phyloP scores from a whole-genome alignment of 2,329 filamentous ascomycete species.

The Phialemoniopsis sp. region DNA sequence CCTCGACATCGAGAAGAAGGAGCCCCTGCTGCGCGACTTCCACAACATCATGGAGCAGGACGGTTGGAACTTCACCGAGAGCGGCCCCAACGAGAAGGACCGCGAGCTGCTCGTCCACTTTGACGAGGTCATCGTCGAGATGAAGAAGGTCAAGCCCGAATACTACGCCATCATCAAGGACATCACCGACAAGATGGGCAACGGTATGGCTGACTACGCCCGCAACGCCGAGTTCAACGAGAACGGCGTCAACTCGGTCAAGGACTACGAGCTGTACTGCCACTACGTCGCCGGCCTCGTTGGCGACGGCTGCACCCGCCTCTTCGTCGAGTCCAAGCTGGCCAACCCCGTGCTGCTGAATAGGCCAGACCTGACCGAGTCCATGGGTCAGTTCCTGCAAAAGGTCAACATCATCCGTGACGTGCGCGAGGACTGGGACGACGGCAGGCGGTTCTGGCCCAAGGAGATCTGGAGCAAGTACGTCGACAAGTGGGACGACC shows the following conservation, averaged over 20 bases:
- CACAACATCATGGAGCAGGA: conserved; percentile 73
- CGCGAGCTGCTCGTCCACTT: conserved; percentile 89
- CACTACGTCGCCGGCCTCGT: conserved; percentile 99
- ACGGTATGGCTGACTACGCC: conserved; percentile 97
- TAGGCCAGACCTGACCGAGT: conserved; percentile 78
- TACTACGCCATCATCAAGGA: conserved; percentile 89
- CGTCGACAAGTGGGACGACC: conserved; percentile 81
- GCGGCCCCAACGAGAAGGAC: conserved; percentile 90
- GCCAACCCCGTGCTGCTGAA: conserved; percentile 82
- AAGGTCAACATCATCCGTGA: conserved; percentile 99
- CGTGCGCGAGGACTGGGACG: conserved; percentile 82
- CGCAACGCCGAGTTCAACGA: conserved; percentile 77
- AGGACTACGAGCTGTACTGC: conserved; percentile 95
- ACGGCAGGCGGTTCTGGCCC: conserved; percentile 89
- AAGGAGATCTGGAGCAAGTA: conserved; percentile 97
- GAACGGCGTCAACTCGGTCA: conserved; percentile 75
- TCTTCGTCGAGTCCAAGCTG: conserved; percentile 84
- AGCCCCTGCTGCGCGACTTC: conserved; percentile 81
- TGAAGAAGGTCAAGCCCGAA: conserved; percentile 78
- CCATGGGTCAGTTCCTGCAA: conserved; percentile 96
- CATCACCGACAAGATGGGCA: conserved; percentile 91
- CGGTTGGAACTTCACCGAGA: conserved; percentile 87
- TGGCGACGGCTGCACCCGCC: conserved; percentile 82
- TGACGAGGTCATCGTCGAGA: conserved; percentile 78
- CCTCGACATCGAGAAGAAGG: conserved; percentile 74